Conservation (phyloP, 2,329 filamentous ascomycete species). For the Claviceps sp. region DNA sequence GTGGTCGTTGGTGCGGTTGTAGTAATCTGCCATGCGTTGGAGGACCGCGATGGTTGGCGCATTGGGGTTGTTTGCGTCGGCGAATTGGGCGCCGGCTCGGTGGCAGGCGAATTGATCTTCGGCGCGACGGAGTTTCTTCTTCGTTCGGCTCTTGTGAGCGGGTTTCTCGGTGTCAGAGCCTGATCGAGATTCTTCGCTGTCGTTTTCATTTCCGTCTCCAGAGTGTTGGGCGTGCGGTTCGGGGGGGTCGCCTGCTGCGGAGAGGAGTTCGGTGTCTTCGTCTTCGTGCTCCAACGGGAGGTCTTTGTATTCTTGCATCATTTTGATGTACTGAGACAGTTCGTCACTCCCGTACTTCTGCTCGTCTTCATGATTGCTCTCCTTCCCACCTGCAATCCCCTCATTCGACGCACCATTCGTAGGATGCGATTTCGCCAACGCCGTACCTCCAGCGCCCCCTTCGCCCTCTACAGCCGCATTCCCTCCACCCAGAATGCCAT, state of each 20-base stretch:
- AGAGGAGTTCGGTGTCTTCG: conserved; percentile 24
- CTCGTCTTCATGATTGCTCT: too few species aligned
- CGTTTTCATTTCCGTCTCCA: neutral
- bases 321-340: conserved; percentile 49
- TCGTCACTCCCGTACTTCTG: conserved; percentile 28
- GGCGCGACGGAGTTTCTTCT: conserved; percentile 19
- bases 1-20: conserved; percentile 58
- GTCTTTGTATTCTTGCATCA: conserved; percentile 45
- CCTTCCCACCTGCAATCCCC: neutral
- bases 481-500: conserved; percentile 17
- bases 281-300: conserved; percentile 42
- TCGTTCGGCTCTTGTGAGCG: neutral
- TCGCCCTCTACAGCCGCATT: conserved; percentile 7
- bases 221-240: too few species aligned
- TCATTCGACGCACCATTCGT: neutral
- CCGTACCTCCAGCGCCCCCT: conserved; percentile 5
- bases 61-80: conserved; percentile 51
- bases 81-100: conserved; percentile 32
- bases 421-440: conserved; percentile 13
- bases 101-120: conserved; percentile 43
- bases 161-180: neutral
- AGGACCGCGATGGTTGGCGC: conserved; percentile 61
- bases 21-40: conserved; percentile 67
- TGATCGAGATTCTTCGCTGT: neutral
- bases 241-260: neutral